Percentiles rank a stretch among this genome's conserved stretches.
These are phyloP conservation scores for Zopfia rhizophila DNA, from an alignment of 2,329 filamentous ascomycete genomes.

Conservation along the genomic window DNA sequence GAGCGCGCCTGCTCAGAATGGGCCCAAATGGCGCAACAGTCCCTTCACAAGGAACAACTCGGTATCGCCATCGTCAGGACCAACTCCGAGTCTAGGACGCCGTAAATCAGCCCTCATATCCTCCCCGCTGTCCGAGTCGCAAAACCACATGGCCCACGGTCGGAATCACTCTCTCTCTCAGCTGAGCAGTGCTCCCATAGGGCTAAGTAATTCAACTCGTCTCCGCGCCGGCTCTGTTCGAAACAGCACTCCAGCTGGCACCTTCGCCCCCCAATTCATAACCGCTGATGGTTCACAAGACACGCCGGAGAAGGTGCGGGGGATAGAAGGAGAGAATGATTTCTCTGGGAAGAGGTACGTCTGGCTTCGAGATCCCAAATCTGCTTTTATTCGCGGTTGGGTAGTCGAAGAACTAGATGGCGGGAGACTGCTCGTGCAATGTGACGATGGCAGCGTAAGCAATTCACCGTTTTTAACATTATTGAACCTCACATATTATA, in stretches of 20 bases:
- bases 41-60: slow-evolving; percentile 75
- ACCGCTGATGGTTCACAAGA: slow-evolving; percentile 81
- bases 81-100: slow-evolving; percentile 59
- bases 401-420: slow-evolving; percentile 82
- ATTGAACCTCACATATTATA: slow-evolving; percentile 50
- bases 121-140: slow-evolving; percentile 62
- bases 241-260: slow-evolving; percentile 74
- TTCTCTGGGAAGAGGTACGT: slow-evolving; percentile 99
- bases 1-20: slow-evolving; percentile 67
- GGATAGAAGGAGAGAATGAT: slow-evolving; percentile 97
- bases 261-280: slow-evolving; percentile 97
- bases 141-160: slow-evolving; percentile 64
- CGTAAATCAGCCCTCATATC: slow-evolving; percentile 82
- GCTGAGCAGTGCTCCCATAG: slow-evolving; percentile 52
- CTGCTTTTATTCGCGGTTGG: slow-evolving; percentile 92
- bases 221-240: slow-evolving; percentile 71
- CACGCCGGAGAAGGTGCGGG: slow-evolving; percentile 65
- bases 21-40: slow-evolving; percentile 80
- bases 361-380: slow-evolving; percentile 89
- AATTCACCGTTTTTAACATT: not conserved
- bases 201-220: slow-evolving; percentile 48
- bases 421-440: slow-evolving; percentile 83
- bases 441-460: slow-evolving; percentile 87
- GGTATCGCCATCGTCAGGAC: slow-evolving; percentile 69
- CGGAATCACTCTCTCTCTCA: slow-evolving; percentile 74